Base-by-base conservation (phyloP, 2,329 filamentous ascomycete species). In the Teratosphaeriaceae sp. region DNA sequence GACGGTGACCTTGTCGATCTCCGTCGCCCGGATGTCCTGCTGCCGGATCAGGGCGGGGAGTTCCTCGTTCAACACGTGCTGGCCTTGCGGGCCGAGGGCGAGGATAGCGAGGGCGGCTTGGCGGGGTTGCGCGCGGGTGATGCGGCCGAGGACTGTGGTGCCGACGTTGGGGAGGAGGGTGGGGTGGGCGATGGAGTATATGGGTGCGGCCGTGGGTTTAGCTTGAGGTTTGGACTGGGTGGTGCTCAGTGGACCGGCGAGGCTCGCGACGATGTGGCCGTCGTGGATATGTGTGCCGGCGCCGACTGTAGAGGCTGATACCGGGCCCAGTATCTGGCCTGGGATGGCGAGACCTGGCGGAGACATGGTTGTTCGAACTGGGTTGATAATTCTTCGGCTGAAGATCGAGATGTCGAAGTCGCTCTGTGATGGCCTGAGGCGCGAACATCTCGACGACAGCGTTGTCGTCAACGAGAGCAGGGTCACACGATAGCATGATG, bases 1-100 rank as follows among this genome's bases (percentile, higher is more conserved):
- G 50, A 97, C 85, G 63, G 85, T 87, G 33, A 96, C 87, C 55
- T 87, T 86, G 63, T 97, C 92, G 69, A 96, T 95, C 69, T 98
- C 92, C 15, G 92, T 95, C 2, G 88, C 88, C 43, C 92, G 77
- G 24, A 98, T 87, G 61, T 98, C 92, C 68, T 97, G 90, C 49
- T 57, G 62, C 5, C 61, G 54, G 24, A 65, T 63, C 2, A 61
- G 36, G 7, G 55, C 62, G 1, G 59, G 57, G 35, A 64, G 59
- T 11, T 58, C 40, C 20, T 62, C 58, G 26, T 45, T 47, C 37
- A 47, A 53, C 31, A 55, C 48, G 36, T 54, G 48, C 30, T 55
- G 50, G 46, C 55, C 59, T 5, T 45, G 43, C 22, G 82, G 74
- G 44, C 85, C 80, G 20, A 96, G 84, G 46, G 90, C 84, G 46